These are phyloP conservation scores for Monosporozyma aerobia DNA, from an alignment of 805 yeast genomes.

Conservation along the genomic window DNA sequence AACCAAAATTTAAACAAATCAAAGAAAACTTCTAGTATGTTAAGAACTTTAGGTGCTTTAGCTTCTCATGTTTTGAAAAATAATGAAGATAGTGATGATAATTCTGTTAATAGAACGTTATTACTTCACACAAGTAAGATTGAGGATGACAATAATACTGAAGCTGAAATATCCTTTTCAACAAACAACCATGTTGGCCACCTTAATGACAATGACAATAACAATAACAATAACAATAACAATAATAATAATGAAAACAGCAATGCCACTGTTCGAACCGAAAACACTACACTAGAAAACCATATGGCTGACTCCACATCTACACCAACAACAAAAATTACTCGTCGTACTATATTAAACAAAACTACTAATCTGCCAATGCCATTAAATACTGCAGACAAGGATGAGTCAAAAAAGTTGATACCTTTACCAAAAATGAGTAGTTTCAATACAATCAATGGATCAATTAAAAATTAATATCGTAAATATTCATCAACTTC, in stretches of 20 bases:
- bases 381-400: constrained; percentile 5
- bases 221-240: background rate
- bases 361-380: constrained; percentile 6
- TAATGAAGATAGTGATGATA: constrained; percentile 19
- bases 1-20: background rate
- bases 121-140: constrained; percentile 3
- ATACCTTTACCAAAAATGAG: constrained; percentile 19
- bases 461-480: constrained; percentile 13
- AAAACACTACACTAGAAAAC: background rate
- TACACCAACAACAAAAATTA: background rate
- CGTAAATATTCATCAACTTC: background rate
- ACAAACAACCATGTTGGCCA: background rate
- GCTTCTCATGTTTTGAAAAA: constrained; percentile 43
- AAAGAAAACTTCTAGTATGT: constrained; percentile 20
- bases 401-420: background rate
- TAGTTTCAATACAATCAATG: constrained; percentile 23
- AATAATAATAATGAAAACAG: background rate
- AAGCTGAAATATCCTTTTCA: constrained; percentile 10
- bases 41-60: constrained; percentile 44
- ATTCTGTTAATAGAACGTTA: constrained; percentile 8
- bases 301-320: background rate
- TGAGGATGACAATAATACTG: constrained; percentile 10
- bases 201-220: background rate
- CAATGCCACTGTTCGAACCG: background rate
- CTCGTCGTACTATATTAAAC: background rate